Evolutionary conservation across 805 yeast genomes (phyloP).

Genomic region (Saccharomycopsis guyanensis): DNA sequence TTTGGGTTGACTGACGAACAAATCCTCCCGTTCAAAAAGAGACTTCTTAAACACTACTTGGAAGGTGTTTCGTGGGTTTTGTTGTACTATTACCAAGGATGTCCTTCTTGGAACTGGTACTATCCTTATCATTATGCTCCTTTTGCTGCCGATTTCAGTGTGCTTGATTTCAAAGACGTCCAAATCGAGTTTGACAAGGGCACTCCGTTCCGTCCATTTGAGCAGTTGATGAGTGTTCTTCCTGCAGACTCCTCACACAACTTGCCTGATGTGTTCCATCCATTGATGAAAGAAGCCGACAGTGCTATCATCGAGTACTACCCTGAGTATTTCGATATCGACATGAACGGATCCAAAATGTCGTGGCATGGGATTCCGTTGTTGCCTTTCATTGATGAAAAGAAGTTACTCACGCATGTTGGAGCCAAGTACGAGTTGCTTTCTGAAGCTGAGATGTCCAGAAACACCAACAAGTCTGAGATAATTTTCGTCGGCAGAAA

Average conservation of each 20-base stretch:
- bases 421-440: conserved; percentile 53
- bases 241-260: conserved; percentile 92
- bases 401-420: conserved; percentile 61
- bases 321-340: conserved; percentile 81
- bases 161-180: conserved; percentile 37
- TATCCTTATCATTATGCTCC: conserved; percentile 98
- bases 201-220: conserved; percentile 81
- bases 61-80: conserved; percentile 98
- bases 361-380: conserved; percentile 93
- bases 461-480: conserved; percentile 68
- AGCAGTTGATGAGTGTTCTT: conserved; percentile 88
- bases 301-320: conserved; percentile 88
- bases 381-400: conserved; percentile 84
- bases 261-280: conserved; percentile 72
- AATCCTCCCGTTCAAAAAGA: conserved; percentile 44
- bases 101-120: conserved; percentile 98
- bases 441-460: conserved; percentile 55
- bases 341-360: conserved; percentile 93
- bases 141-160: conserved; percentile 79
- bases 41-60: conserved; percentile 65
- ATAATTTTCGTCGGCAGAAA: conserved; percentile 59
- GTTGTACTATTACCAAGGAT: conserved; percentile 90
- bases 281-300: conserved; percentile 68
- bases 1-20: conserved; percentile 50
- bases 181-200: conserved; percentile 58